phyloP scores from a whole-genome alignment of 2,329 filamentous ascomycete genomes.

The Hirsutella rhossiliensis region DNA sequence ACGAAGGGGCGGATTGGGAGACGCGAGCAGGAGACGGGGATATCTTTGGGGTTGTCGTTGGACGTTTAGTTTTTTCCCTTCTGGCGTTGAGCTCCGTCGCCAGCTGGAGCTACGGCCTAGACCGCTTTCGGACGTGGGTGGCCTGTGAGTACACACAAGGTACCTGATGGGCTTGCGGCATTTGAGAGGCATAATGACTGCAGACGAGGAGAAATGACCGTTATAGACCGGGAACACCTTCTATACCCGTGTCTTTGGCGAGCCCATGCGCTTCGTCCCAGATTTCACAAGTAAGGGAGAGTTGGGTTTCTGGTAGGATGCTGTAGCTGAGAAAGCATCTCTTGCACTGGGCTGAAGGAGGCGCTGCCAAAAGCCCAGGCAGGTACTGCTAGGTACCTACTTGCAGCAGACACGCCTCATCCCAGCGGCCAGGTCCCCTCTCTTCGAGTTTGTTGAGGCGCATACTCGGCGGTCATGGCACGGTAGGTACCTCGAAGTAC shows the following conservation, averaged over 20 bases:
- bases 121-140: constrained; percentile 13
- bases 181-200: background rate
- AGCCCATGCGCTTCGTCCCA: too few relatives aligned
- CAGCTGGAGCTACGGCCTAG: constrained; percentile 20
- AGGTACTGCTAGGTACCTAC: too few relatives aligned
- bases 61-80: constrained; percentile 17
- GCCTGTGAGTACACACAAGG: background rate
- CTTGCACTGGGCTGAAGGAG: too few relatives aligned
- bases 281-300: too few relatives aligned
- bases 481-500: background rate
- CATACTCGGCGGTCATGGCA: background rate
- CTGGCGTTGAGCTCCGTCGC: constrained; percentile 21
- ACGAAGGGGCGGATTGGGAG: background rate
- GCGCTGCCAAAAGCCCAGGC: too few relatives aligned
- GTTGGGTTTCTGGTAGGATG: too few relatives aligned
- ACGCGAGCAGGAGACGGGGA: background rate
- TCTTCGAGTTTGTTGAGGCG: background rate
- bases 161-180: background rate
- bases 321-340: too few relatives aligned
- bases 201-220: too few relatives aligned
- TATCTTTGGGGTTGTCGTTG: background rate
- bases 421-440: background rate
- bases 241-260: too few relatives aligned
- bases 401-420: too few relatives aligned
- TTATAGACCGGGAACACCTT: too few relatives aligned